These are phyloP conservation scores for Leccinellum albellum DNA, from an alignment of 768 basidiomycete species.

Conservation along the genomic window DNA sequence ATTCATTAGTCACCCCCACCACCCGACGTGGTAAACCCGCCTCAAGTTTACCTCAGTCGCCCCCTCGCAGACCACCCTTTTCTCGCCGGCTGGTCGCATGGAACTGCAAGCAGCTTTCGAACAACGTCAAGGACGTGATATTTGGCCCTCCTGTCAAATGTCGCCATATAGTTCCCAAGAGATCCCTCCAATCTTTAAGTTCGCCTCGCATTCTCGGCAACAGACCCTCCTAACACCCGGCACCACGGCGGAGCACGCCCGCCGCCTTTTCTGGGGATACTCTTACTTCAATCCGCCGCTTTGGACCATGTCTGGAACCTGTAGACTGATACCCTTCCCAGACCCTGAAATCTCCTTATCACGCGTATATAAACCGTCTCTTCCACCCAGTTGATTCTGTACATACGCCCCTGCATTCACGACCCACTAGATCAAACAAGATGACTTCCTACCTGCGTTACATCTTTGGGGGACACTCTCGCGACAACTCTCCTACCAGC, in stretches of 20 bases:
- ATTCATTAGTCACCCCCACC: constrained; percentile 19
- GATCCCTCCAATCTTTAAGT: constrained; percentile 16
- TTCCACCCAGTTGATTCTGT: constrained; percentile 10
- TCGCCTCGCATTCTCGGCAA: constrained; percentile 17
- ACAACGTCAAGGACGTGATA: constrained; percentile 33
- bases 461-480: constrained; percentile 38
- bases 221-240: constrained; percentile 17
- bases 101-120: constrained; percentile 6
- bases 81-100: constrained; percentile 4
- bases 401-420: constrained; percentile 19
- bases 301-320: constrained; percentile 23
- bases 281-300: constrained; percentile 32
- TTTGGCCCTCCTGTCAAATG: constrained; percentile 6
- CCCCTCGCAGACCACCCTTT: constrained; percentile 10
- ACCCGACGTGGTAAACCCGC: constrained; percentile 9
- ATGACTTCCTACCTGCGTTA: constrained; percentile 54
- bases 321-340: constrained; percentile 7
- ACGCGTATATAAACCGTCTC: constrained; percentile 26
- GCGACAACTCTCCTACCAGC: constrained; percentile 24
- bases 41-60: constrained; percentile 30
- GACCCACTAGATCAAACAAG: constrained; percentile 12
- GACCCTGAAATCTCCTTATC: constrained; percentile 23
- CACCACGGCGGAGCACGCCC: constrained; percentile 9
- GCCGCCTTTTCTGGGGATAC: constrained; percentile 29
- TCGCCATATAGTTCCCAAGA: constrained; percentile 3